Evolutionary conservation across 441 rosid genomes (phyloP).

Genomic region (Aleurites moluccanus): DNA sequence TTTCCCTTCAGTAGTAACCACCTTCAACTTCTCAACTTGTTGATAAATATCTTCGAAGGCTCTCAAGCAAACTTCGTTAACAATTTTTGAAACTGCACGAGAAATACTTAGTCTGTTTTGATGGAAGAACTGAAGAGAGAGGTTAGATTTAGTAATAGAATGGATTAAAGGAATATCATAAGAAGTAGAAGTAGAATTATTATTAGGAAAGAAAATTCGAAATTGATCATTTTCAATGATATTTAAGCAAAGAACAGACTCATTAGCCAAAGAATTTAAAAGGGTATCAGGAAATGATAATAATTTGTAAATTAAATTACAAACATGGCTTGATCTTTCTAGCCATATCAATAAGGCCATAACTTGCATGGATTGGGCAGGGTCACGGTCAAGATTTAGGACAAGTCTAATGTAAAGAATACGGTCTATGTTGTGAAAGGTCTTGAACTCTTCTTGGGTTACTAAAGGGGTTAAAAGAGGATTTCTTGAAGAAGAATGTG

Average conservation of each 20-base stretch:
- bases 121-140: slow-evolving; percentile 39
- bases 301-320: slow-evolving; percentile 29
- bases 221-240: slow-evolving; percentile 31
- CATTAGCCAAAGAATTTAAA: slow-evolving; percentile 45
- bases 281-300: slow-evolving; percentile 33
- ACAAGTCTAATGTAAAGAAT: slow-evolving; percentile 47
- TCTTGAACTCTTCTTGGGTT: slow-evolving; percentile 39
- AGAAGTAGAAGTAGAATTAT: not conserved
- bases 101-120: slow-evolving; percentile 31
- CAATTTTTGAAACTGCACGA: slow-evolving; percentile 29
- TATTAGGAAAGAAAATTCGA: not conserved
- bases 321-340: slow-evolving; percentile 30
- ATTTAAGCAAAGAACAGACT: slow-evolving; percentile 45
- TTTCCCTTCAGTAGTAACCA: not conserved
- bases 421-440: slow-evolving; percentile 56
- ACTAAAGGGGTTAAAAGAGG: slow-evolving; percentile 1
- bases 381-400: slow-evolving; percentile 40
- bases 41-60: slow-evolving; percentile 51
- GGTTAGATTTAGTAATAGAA: slow-evolving; percentile 23
- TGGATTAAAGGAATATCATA: slow-evolving; percentile 37
- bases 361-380: slow-evolving; percentile 44
- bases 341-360: slow-evolving; percentile 61
- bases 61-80: slow-evolving; percentile 40
- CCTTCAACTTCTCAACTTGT: slow-evolving; percentile 8
- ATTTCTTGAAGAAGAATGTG: not conserved